Evolutionary conservation across 2,329 filamentous ascomycete species (phyloP).

Genomic region (Emericellopsis cladophorae): DNA sequence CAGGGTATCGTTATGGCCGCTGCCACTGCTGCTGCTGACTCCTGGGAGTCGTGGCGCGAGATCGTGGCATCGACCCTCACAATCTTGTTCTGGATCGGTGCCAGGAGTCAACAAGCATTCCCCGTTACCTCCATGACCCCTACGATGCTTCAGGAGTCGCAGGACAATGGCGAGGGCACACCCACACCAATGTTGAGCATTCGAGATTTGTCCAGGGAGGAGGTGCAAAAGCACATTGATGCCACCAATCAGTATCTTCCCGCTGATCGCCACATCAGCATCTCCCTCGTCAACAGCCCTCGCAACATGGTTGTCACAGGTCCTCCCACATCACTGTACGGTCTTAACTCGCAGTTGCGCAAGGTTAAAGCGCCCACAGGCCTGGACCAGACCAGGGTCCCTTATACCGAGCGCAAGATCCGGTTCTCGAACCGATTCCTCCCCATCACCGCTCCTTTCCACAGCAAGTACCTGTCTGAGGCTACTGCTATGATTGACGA

Average conservation of each 20-base stretch:
- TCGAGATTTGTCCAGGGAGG: conserved; percentile 73
- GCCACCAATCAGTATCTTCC: conserved; percentile 95
- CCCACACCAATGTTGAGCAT: conserved; percentile 98
- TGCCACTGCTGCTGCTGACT: conserved; percentile 77
- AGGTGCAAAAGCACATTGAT: conserved; percentile 94
- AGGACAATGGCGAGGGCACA: conserved; percentile 86
- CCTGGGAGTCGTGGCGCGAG: conserved; percentile 84
- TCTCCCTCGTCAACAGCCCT: conserved; percentile 93
- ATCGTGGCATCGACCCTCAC: conserved; percentile 71
- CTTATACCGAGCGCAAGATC: conserved; percentile 89
- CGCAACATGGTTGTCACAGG: conserved; percentile 95
- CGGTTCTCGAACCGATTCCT: conserved; percentile 95
- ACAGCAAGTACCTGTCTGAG: conserved; percentile 83
- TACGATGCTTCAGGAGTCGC: conserved; percentile 79
- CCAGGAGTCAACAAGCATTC: conserved; percentile 93
- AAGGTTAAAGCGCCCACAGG: conserved; percentile 98
- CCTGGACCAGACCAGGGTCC: conserved; percentile 86
- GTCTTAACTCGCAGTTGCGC: conserved; percentile 85
- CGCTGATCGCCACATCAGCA: conserved; percentile 80
- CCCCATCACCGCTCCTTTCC: conserved; percentile 95
- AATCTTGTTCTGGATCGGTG: conserved; percentile 97
- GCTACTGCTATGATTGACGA: conserved; percentile 75
- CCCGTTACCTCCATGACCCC: conserved; percentile 89
- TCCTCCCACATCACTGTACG: conserved; percentile 89
- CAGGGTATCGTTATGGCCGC: conserved; percentile 93